Evolutionary conservation across 164 flowering plant genomes (phyloP).

Genomic region (Taxillus chinensis): DNA sequence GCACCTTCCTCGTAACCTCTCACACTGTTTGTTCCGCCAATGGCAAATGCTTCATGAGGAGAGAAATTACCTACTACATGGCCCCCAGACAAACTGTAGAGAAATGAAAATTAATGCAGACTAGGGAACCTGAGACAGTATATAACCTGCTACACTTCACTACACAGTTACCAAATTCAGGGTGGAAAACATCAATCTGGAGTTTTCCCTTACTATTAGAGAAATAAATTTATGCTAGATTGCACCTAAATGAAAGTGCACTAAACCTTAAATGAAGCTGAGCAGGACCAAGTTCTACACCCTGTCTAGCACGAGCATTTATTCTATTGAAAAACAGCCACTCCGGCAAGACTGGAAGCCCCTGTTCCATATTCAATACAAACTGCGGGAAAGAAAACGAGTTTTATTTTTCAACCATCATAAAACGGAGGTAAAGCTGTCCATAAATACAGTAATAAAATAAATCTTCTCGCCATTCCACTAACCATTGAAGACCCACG

Average conservation of each 20-base stretch:
- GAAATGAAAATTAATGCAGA: conserved; percentile 5
- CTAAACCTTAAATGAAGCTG: conserved; percentile 58
- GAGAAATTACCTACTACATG: conserved; percentile 88
- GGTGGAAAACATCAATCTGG: too few relatives aligned
- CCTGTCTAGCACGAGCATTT: conserved; percentile 78
- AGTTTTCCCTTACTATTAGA: too few relatives aligned
- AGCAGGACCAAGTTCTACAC: conserved; percentile 63
- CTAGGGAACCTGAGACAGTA: conserved; percentile 5
- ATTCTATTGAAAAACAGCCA: conserved; percentile 86
- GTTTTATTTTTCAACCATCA: not conserved
- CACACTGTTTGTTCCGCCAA: conserved; percentile 98
- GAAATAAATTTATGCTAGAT: too few relatives aligned
- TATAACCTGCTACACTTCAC: too few relatives aligned
- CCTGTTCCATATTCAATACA: conserved; percentile 87
- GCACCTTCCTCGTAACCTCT: conserved; percentile 99
- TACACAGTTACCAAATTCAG: too few relatives aligned
- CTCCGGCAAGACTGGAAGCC: conserved; percentile 86
- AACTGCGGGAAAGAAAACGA: conserved; percentile 38
- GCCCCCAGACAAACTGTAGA: conserved; percentile 80
- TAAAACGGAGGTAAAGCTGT: not conserved
- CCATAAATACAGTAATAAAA: not conserved
- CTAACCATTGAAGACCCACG: conserved; percentile 90
- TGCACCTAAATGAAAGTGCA: not conserved
- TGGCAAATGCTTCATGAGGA: conserved; percentile 97
- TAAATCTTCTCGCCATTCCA: not conserved